Base-by-base conservation (phyloP, 805 yeast species). In the Cyberlindnera amylophila region DNA sequence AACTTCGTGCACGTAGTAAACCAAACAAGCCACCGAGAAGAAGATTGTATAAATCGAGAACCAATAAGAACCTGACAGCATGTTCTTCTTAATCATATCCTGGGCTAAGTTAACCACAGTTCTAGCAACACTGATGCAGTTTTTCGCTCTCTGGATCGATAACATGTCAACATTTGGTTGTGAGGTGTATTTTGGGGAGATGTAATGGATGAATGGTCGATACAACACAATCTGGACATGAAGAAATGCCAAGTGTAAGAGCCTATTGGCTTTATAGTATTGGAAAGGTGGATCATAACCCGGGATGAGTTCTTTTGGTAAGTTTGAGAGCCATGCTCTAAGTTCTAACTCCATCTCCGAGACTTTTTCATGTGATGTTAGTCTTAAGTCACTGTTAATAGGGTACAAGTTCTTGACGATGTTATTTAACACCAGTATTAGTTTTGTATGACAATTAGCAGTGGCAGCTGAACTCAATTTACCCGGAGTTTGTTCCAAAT, bases 41-140 rank as follows among this genome's bases (percentile, higher is more conserved):
- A 88, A 89, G 5, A 89, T 82, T 0, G 96, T 86, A 61, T 89
- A 89, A 57, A 86, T 84, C 6, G 93, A 81, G 58, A 87, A 89
- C 96, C 96, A 88, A 58, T 89, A 90, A 2, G 93, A 85, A 1
- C 96, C 96, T 50, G 81, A 77, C 31, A 89, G 66, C 61, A 86
- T 70, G 44, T 81, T 72, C 48, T 80, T 77, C 50, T 77, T 74
- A 47, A 84, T 80, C 88, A 89, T 79, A 55, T 83, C 88, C 52
- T 84, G 79, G 0, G 96, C 88, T 43, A 87, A 61, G 53, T 81
- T 81, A 14, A 89, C 89, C 23, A 86, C 95, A 54, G 83, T 78
- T 44, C 93, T 71, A 0, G 96, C 90, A 9, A 86, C 88, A 51
- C 82, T 79, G 41, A 89, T 82, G 64, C 96, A 89, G 53, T 85